A percentile compares a stretch with the other conserved stretches of the same genome.
phyloP scores from a whole-genome alignment of 345 rosid species.

The Rubroshorea leprosula region DNA sequence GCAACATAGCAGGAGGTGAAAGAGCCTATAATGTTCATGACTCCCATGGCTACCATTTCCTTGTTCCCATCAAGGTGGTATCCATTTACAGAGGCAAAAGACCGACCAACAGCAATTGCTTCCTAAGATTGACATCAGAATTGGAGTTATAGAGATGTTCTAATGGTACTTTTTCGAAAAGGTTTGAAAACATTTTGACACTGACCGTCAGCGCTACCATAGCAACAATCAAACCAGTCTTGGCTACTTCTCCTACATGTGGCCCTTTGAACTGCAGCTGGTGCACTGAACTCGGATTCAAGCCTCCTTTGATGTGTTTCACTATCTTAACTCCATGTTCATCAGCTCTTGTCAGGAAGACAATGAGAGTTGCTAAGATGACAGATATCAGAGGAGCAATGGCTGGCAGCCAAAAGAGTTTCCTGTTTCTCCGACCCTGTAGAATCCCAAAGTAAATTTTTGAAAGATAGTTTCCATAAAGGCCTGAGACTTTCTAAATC shows the following conservation, averaged over 20 bases:
- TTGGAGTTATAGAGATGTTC: background rate
- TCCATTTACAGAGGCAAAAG: slow-evolving; percentile 74
- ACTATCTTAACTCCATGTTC: slow-evolving; percentile 74
- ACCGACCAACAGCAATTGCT: slow-evolving; percentile 83
- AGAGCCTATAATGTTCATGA: slow-evolving; percentile 76
- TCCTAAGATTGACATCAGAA: slow-evolving; percentile 35
- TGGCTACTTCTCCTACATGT: slow-evolving; percentile 58
- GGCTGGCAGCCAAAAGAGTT: slow-evolving; percentile 83
- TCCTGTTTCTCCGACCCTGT: slow-evolving; percentile 67
- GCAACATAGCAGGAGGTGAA: slow-evolving; percentile 82
- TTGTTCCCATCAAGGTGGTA: slow-evolving; percentile 80
- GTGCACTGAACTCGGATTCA: slow-evolving; percentile 69
- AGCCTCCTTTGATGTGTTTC: slow-evolving; percentile 69
- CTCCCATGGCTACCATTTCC: slow-evolving; percentile 87
- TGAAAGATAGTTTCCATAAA: background rate
- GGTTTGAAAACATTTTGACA: background rate
- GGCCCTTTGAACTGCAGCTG: slow-evolving; percentile 51
- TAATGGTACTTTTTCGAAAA: background rate
- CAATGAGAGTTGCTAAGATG: slow-evolving; percentile 56
- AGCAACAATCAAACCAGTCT: slow-evolving; percentile 58
- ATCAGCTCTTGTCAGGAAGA: slow-evolving; percentile 75
- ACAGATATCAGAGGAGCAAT: slow-evolving; percentile 80
- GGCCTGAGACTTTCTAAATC: background rate
- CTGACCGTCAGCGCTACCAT: slow-evolving; percentile 68
- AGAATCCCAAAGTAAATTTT: background rate